Evolutionary conservation across 495 filamentous ascomycete genomes (phyloP).

Genomic region (Oidiodendron maius): DNA sequence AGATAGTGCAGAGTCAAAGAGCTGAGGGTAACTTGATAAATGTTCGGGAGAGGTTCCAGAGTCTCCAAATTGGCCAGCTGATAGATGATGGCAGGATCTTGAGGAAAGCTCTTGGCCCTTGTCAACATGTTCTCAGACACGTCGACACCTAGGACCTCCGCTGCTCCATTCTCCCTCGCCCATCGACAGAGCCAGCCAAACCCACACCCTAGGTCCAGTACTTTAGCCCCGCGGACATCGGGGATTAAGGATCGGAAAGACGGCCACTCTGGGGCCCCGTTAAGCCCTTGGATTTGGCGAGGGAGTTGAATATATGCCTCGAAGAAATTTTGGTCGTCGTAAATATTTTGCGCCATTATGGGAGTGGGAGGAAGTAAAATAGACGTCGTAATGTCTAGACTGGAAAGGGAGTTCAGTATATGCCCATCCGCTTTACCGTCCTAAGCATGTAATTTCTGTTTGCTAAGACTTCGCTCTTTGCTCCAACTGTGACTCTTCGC

Average conservation of each 20-base stretch:
- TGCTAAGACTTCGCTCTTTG: too few species aligned
- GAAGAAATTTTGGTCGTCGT: conserved; percentile 29
- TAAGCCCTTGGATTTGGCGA: conserved; percentile 23
- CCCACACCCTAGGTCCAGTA: conserved; percentile 34
- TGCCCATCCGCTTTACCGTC: too few species aligned
- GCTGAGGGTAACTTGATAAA: neutral
- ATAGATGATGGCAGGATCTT: conserved; percentile 22
- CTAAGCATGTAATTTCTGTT: too few species aligned
- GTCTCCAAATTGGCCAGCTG: conserved; percentile 26
- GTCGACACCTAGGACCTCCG: conserved; percentile 27
- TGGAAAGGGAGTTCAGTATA: too few species aligned
- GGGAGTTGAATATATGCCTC: conserved; percentile 28
- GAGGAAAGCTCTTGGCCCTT: conserved; percentile 21
- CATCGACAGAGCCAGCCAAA: conserved; percentile 34
- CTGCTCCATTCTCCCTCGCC: conserved; percentile 23
- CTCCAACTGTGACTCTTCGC: too few species aligned
- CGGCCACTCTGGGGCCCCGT: conserved; percentile 30
- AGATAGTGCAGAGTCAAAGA: neutral
- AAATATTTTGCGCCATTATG: conserved; percentile 34
- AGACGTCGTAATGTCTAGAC: too few species aligned
- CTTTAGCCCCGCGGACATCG: conserved; percentile 14
- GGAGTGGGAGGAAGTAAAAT: too few species aligned
- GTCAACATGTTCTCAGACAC: conserved; percentile 31
- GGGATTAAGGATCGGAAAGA: conserved; percentile 24
- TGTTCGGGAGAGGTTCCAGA: neutral